phyloP scores from a whole-genome alignment of 257 asterid species.

The Paulownia fortunei region DNA sequence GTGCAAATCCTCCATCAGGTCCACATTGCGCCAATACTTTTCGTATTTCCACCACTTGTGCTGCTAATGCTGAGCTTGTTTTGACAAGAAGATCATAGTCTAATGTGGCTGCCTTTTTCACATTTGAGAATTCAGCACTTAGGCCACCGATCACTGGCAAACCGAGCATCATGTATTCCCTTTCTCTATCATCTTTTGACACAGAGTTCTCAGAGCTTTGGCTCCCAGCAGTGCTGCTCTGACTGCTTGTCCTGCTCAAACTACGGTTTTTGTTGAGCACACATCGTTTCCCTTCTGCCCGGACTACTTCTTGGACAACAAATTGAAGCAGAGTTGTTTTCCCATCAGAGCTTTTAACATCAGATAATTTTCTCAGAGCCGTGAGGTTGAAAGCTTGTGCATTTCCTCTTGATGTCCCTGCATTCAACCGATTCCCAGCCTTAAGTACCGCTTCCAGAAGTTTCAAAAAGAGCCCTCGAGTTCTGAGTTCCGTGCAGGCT shows the following conservation, averaged over 20 bases:
- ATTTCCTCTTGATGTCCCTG: constrained; percentile 86
- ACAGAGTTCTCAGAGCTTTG: constrained; percentile 30
- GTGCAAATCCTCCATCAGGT: constrained; percentile 46
- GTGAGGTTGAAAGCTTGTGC: constrained; percentile 89
- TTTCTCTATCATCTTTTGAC: constrained; percentile 64
- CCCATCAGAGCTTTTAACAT: constrained; percentile 88
- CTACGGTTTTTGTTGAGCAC: constrained; percentile 55
- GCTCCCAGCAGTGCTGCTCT: constrained; percentile 32
- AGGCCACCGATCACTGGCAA: constrained; percentile 83
- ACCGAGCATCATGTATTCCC: constrained; percentile 83
- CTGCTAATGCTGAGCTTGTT: constrained; percentile 46
- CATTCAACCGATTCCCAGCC: constrained; percentile 88
- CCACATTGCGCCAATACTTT: constrained; percentile 43
- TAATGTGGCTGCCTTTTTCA: constrained; percentile 68
- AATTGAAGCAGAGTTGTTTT: constrained; percentile 85
- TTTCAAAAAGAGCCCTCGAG: constrained; percentile 80
- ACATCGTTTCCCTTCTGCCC: constrained; percentile 92
- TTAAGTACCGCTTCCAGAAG: constrained; percentile 90
- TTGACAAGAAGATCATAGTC: constrained; percentile 57
- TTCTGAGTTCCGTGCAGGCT: constrained; percentile 78
- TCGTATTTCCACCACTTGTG: constrained; percentile 50
- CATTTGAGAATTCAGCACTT: constrained; percentile 71
- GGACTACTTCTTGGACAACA: constrained; percentile 87
- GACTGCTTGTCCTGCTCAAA: constrained; percentile 56
- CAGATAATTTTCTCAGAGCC: constrained; percentile 77